These are phyloP conservation scores for Arctium lappa DNA, from an alignment of 129 eudicot species.

Conservation along the genomic window DNA sequence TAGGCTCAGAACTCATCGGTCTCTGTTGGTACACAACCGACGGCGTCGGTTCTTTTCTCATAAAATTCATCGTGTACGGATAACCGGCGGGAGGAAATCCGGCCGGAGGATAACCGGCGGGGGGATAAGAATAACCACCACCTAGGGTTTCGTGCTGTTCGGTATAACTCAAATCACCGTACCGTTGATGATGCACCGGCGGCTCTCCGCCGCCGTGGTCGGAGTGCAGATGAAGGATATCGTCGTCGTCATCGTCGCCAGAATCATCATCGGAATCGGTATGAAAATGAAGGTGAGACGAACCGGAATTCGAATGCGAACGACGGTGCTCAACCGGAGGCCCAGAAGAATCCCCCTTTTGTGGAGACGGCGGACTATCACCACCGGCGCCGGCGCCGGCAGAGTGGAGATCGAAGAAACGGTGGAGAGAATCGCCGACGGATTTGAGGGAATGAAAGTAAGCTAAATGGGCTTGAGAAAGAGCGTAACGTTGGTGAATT, in stretches of 20 bases:
- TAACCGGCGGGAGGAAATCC: constrained; percentile 20
- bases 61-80: constrained; percentile 52
- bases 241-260: constrained; percentile 31
- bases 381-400: background rate
- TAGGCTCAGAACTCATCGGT: constrained; percentile 50
- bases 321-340: constrained; percentile 26
- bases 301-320: constrained; percentile 52
- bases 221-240: constrained; percentile 44
- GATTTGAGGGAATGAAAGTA: constrained; percentile 62
- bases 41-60: constrained; percentile 56
- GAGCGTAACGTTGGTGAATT: constrained; percentile 59
- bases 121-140: constrained; percentile 11
- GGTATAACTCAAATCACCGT: constrained; percentile 27
- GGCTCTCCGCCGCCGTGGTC: constrained; percentile 20
- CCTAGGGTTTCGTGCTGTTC: constrained; percentile 38
- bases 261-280: constrained; percentile 55
- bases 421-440: constrained; percentile 58
- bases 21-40: constrained; percentile 70
- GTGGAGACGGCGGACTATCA: constrained; percentile 21
- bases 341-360: constrained; percentile 36
- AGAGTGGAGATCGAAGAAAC: constrained; percentile 37
- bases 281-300: constrained; percentile 64
- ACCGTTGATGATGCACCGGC: constrained; percentile 24
- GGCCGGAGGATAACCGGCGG: constrained; percentile 13
- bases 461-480: constrained; percentile 70